Evolutionary conservation across 106 monocot species (phyloP).

Genomic region (Posidonia australis): DNA sequence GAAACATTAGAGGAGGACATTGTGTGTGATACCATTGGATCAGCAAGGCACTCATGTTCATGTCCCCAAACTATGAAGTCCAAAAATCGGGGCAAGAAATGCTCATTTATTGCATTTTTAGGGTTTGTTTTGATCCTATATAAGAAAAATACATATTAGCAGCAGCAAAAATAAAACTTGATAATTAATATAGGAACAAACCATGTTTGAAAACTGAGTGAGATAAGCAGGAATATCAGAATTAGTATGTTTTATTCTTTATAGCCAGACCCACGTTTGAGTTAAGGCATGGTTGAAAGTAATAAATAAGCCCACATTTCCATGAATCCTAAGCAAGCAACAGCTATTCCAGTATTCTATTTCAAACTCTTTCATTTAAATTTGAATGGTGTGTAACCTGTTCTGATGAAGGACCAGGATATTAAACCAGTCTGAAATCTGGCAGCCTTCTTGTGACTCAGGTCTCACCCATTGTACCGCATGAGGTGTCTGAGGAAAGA

Average conservation of each 20-base stretch:
- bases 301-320: too few relatives aligned
- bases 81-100: conserved; percentile 92
- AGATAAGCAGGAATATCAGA: too few relatives aligned
- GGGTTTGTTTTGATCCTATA: conserved; percentile 91
- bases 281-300: too few relatives aligned
- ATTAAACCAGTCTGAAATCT: conserved; percentile 93
- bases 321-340: not conserved
- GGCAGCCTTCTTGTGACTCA: conserved; percentile 72
- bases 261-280: too few relatives aligned
- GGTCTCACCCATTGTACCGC: conserved; percentile 97
- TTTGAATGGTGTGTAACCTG: conserved; percentile 34
- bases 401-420: conserved; percentile 98
- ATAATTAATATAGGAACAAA: not conserved
- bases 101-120: conserved; percentile 98
- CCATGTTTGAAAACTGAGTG: too few relatives aligned
- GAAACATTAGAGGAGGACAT: not conserved
- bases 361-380: not conserved
- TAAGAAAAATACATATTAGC: not conserved
- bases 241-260: too few relatives aligned
- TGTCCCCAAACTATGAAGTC: conserved; percentile 98
- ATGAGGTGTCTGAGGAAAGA: conserved; percentile 79
- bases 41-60: conserved; percentile 98
- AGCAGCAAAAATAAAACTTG: not conserved
- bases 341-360: not conserved
- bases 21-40: conserved; percentile 68